Evolutionary conservation across 805 yeast genomes (phyloP), one percentile per base, ranked within the genome.

Genomic region (Yarrowia sp.): DNA sequence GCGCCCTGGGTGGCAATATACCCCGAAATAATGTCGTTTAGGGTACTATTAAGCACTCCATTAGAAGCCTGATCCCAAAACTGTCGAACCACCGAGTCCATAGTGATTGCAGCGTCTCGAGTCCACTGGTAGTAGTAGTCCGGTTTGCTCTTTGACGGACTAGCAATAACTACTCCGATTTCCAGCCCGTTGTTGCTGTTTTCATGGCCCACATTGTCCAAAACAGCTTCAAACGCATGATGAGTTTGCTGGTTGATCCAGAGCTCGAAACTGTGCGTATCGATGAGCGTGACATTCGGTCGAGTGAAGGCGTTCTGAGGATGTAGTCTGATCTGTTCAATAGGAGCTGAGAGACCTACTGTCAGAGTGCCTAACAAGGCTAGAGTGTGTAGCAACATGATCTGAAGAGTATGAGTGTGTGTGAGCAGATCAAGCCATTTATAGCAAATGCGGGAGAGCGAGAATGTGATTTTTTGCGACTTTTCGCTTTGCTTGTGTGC

Each of bases 101-200:
- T 72, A 0, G 96, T 86, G 61, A 93, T 83, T 0, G 97, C 97
- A 36, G 92, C 85, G 74, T 93, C 98, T 72, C 98, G 81, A 4
- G 85, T 81, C 98, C 98, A 93, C 72, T 89, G 96, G 71, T 83
- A 93, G 71, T 84, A 92, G 75, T 93, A 93, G 75, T 93, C 82
- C 0, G 98, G 98, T 28, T 79, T 68, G 0, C 62, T 6, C 62
- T 74, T 83, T 0, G 96, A 90, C 8, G 97, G 96, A 8, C 95
- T 86, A 0, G 98, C 98, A 9, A 58, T 58, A 33, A 58, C 51
- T 2, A 44, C 51, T 4, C 64, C 64, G 4, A 18, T 33, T 6
- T 41, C 41, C 17, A 58, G 43, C 1, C 50, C 64, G 42, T 58
- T 58, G 17, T 39, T 14, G 39, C 61, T 31, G 0, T 18, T n/a